Evolutionary conservation across 2,329 filamentous ascomycete species (phyloP), one percentile per base, ranked within the genome.

Genomic region (Dactylellina haptotyla): DNA sequence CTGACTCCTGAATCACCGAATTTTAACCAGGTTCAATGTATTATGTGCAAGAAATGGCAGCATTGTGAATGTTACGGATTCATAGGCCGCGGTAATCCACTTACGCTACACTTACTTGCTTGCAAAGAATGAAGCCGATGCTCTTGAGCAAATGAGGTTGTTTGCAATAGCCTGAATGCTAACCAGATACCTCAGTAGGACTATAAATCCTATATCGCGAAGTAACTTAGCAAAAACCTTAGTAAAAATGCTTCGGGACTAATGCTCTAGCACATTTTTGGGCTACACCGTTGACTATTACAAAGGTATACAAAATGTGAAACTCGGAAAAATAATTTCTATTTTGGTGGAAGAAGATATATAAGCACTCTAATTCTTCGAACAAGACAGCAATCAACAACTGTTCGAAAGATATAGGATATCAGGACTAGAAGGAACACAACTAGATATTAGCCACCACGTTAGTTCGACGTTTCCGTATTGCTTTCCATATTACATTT

Each of bases 31-130:
- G 71, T 78, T 37, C 75, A 75, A 61, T 79, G 78, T 46, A 77
- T 77, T 20, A 72, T 72, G 32, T 79, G 78, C 16, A 51, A 77
- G 51, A 67, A 54, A 16, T 78, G 76, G 75, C 77, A 78, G 34
- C 78, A 79, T 39, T 75, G 65, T 34, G 59, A 78, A 59, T 79
- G 78, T 28, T 79, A 79, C 64, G 78, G 78, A 23, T 78, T 76
- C 61, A 26, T 41, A 34, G 74, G 70, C 50, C 54, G 9, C 66
- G 77, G 16, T 75, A 41, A 45, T 71, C 9, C 77, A 78, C 25
- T 50, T 75, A 30, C 78, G 78, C 41, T 79, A 78, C 54, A 76
- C 59, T 9, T 79, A 77, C 53, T 69, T 78, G 14, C 59, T 78
- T 10, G 71, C 67, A 32, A 57, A 62, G 18, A 71, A 72, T 30